Percentiles rank a stretch among this genome's conserved stretches.
These are phyloP conservation scores for Aspergillus hiratsukae DNA, from an alignment of 2,329 filamentous ascomycete genomes.

Conservation along the genomic window DNA sequence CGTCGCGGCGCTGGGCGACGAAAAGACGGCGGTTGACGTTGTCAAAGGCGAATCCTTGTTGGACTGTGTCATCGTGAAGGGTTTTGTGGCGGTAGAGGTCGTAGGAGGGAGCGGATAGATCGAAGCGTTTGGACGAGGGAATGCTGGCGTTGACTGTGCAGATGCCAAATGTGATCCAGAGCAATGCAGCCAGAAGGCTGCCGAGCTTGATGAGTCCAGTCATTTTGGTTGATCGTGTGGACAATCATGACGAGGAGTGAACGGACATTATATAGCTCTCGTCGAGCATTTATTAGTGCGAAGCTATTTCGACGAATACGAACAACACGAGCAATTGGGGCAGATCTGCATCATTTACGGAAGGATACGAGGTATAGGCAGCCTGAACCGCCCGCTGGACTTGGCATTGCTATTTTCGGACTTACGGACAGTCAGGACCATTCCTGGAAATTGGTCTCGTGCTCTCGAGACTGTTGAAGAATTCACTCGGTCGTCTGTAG, in stretches of 20 bases:
- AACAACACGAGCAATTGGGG: neutral
- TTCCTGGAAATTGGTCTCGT: no score
- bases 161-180: neutral
- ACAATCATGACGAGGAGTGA: neutral
- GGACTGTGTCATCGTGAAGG: slow-evolving; percentile 14
- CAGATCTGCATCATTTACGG: neutral
- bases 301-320: no score
- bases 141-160: neutral
- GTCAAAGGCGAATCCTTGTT: slow-evolving; percentile 22
- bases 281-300: no score
- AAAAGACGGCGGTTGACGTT: slow-evolving; percentile 20
- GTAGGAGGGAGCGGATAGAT: slow-evolving; percentile 13
- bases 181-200: neutral
- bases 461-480: no score
- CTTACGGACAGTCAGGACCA: no score
- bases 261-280: neutral
- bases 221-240: neutral
- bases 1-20: slow-evolving; percentile 15
- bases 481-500: neutral
- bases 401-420: neutral
- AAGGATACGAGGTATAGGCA: neutral
- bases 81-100: slow-evolving; percentile 15
- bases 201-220: neutral
- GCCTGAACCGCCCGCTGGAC: neutral
- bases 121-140: slow-evolving; percentile 9